Evolutionary conservation across 2,329 filamentous ascomycete genomes (phyloP), one percentile per base, ranked within the genome.

Genomic region (Keithomyces neogunnii): DNA sequence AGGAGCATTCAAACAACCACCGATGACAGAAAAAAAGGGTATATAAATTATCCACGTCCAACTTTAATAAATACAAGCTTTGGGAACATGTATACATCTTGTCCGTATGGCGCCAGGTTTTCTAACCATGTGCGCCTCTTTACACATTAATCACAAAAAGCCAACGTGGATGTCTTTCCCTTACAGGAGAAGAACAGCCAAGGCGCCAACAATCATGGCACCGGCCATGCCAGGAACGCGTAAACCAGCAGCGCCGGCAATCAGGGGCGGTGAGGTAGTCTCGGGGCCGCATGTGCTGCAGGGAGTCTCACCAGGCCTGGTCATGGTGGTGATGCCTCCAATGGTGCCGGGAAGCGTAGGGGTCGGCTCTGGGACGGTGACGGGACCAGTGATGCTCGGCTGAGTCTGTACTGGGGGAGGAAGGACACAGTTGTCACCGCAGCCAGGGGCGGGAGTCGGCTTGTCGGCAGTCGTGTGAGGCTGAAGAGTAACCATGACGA

Each of bases 381-480:
- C 33, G 40, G 50, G 35, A 11, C 29, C 8, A 13, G 44, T 48
- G 26, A 43, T 43, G 4, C 7, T n/a, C 3, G 53, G 45, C 31
- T 45, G 36, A 28, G 50, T 55, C 50, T 36, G 52, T 28, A 49
- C 43, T n/a, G 59, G 52, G 45, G 52, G 51, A 29, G 58, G 58
- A 43, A 55, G 47, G 33, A 52, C 39, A 49, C 52, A 57, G 38
- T 52, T 35, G 30, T 47, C 53, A 43, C 47, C 46, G 35, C 55
- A 55, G 44, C 56, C 58, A 39, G 57, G 58, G 49, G 51, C 47
- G 3, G 62, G 59, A 1, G 57, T 64, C 0, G 62, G 62, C 45
- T 53, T 49, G 38, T 59, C 54, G 11, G 53, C 51, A 36, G 60
- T 56, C n/a, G 57, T 56, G 35, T 61, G 59, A 19, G 63, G 61